These are phyloP conservation scores for Botrytis fragariae DNA, from an alignment of 2,329 filamentous ascomycete species.

Conservation along the genomic window DNA sequence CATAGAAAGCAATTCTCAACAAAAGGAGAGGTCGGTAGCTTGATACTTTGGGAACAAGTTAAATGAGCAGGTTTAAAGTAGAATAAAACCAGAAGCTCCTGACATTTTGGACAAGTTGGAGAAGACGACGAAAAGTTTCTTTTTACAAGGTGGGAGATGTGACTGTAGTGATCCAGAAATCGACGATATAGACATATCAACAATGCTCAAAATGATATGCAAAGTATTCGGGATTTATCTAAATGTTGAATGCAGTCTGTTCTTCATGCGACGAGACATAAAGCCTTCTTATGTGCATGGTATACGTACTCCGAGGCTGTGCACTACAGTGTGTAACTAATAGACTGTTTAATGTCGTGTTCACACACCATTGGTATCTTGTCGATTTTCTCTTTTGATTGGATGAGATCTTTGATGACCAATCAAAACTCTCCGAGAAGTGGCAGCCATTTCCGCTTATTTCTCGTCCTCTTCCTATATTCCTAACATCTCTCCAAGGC, in stretches of 20 bases:
- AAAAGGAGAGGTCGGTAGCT: background rate
- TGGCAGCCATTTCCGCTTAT: too few species aligned
- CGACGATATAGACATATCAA: background rate
- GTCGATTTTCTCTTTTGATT: background rate
- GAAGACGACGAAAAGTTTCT: too few species aligned
- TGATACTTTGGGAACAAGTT: too few species aligned
- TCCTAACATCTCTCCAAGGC: too few species aligned
- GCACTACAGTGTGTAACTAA: fast-evolving
- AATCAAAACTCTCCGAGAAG: background rate
- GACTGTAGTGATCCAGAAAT: too few species aligned
- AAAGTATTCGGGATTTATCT: background rate
- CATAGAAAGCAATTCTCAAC: background rate
- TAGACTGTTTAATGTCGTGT: background rate
- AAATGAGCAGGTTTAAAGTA: too few species aligned
- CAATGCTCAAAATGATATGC: background rate
- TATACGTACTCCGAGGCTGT: too few species aligned
- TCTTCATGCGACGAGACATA: background rate
- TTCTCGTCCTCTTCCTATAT: too few species aligned
- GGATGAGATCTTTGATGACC: background rate
- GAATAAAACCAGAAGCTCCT: too few species aligned
- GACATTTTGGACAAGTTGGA: background rate
- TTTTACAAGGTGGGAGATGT: too few species aligned
- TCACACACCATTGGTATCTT: background rate
- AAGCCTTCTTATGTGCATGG: too few species aligned
- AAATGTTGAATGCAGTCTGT: background rate